Conservation (phyloP, 257 asterid genomes). For the Haberlea rhodopensis region DNA sequence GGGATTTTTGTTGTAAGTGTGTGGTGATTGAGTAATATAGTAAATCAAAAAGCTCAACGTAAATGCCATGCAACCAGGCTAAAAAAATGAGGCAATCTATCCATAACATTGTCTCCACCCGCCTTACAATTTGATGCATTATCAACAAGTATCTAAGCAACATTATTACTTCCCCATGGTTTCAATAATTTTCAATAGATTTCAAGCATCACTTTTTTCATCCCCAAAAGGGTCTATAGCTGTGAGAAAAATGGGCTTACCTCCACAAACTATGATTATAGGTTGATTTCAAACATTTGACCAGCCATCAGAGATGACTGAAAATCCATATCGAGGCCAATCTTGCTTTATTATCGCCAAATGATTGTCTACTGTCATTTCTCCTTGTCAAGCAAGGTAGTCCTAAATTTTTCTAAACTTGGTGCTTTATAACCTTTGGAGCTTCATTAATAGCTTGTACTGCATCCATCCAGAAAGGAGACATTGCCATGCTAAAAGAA, state of each 20-base stretch:
- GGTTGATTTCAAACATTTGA: neutral
- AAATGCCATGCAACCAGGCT: too few species aligned
- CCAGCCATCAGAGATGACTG: too few species aligned
- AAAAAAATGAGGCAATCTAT: too few species aligned
- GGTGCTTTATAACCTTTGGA: slow-evolving; percentile 19
- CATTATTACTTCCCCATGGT: neutral
- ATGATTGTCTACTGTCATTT: neutral
- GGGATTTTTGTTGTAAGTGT: too few species aligned
- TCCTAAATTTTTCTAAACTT: slow-evolving; percentile 7
- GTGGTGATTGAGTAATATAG: too few species aligned
- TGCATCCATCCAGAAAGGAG: neutral
- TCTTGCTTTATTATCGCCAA: neutral
- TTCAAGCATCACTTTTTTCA: neutral
- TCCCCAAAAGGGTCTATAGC: neutral
- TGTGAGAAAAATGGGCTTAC: neutral
- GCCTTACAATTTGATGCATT: slow-evolving; percentile 6
- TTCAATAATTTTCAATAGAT: neutral
- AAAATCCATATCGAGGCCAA: slow-evolving; percentile 3
- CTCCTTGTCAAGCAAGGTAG: neutral
- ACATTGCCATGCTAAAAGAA: neutral
- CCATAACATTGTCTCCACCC: too few species aligned
- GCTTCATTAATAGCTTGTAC: neutral
- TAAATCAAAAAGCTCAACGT: too few species aligned
- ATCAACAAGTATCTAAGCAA: neutral
- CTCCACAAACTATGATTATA: neutral